phyloP scores from a whole-genome alignment of 1,284 basidiomycete genomes.

The Trichosporon coremiiforme region DNA sequence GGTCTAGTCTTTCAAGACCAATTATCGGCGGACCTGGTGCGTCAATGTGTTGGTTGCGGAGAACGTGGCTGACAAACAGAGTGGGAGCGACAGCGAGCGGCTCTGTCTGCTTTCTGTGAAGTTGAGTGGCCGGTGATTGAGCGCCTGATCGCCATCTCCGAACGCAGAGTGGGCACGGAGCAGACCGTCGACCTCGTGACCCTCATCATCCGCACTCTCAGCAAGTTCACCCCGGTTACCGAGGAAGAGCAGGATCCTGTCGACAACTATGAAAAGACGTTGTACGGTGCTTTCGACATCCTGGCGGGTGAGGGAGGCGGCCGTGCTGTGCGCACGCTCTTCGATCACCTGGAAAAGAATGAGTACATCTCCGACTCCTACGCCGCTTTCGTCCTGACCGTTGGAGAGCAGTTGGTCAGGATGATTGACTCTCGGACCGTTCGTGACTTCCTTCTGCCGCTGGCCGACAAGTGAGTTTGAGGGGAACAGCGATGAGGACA shows the following conservation, averaged over 20 bases:
- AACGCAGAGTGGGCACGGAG: neutral
- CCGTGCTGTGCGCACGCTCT: constrained; percentile 16
- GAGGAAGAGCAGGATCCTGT: constrained; percentile 28
- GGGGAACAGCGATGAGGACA: too few relatives aligned
- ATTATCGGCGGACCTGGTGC: constrained; percentile 20
- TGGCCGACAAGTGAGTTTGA: constrained; percentile 37
- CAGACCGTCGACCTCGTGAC: constrained; percentile 26
- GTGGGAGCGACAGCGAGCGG: constrained; percentile 37
- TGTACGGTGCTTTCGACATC: constrained; percentile 45
- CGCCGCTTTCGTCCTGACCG: constrained; percentile 35
- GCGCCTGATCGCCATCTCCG: constrained; percentile 26
- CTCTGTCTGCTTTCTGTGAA: constrained; percentile 35
- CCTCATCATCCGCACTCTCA: constrained; percentile 33
- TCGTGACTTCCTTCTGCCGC: constrained; percentile 30
- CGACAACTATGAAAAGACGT: constrained; percentile 38
- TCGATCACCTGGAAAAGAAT: constrained; percentile 16
- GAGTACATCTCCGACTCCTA: constrained; percentile 22
- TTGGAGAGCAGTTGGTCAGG: constrained; percentile 41
- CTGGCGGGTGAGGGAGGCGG: constrained; percentile 32
- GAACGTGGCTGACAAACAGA: constrained; percentile 16
- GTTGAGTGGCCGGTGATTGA: constrained; percentile 35
- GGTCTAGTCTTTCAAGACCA: constrained; percentile 18
- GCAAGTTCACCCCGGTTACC: constrained; percentile 34
- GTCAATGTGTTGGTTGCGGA: neutral
- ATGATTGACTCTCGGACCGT: constrained; percentile 34